Percentiles rank a stretch among this genome's conserved stretches.
Conservation (phyloP, 2,329 filamentous ascomycete genomes). For the Periglandula ipomoeae region DNA sequence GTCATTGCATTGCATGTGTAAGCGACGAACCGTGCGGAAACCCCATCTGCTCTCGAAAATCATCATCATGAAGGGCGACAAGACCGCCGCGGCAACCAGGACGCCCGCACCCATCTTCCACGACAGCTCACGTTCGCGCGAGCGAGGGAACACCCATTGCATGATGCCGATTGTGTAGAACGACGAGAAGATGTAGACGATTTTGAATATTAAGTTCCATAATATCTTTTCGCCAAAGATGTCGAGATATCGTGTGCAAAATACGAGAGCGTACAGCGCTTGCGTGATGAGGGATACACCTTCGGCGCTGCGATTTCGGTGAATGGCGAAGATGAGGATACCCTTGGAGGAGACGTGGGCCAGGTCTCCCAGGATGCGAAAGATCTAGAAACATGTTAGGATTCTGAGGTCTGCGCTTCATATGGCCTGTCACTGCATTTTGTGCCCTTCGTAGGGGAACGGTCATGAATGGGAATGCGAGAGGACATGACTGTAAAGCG, state of each 20-base stretch:
- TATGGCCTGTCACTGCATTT: too few relatives aligned
- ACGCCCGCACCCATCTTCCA: conserved; percentile 79
- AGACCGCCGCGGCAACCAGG: conserved; percentile 52
- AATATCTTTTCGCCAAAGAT: conserved; percentile 49
- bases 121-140: conserved; percentile 83
- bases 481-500: too few relatives aligned
- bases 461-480: too few relatives aligned
- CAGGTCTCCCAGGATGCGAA: conserved; percentile 75
- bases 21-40: conserved; percentile 37
- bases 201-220: conserved; percentile 79
- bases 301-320: conserved; percentile 79
- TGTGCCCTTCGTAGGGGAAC: too few relatives aligned
- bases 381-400: conserved; percentile 31
- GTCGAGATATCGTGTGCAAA: conserved; percentile 79
- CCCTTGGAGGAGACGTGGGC: conserved; percentile 81
- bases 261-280: conserved; percentile 76
- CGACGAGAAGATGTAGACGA: conserved; percentile 77
- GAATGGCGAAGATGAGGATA: conserved; percentile 85
- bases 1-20: neutral
- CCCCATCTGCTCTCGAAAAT: conserved; percentile 50
- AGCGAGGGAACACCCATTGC: conserved; percentile 77
- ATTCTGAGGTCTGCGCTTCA: neutral
- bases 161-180: conserved; percentile 83
- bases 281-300: conserved; percentile 90
- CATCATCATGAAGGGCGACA: conserved; percentile 64